Conservation (phyloP, 2,329 filamentous ascomycete species). For the Colletotrichum eremochloae region DNA sequence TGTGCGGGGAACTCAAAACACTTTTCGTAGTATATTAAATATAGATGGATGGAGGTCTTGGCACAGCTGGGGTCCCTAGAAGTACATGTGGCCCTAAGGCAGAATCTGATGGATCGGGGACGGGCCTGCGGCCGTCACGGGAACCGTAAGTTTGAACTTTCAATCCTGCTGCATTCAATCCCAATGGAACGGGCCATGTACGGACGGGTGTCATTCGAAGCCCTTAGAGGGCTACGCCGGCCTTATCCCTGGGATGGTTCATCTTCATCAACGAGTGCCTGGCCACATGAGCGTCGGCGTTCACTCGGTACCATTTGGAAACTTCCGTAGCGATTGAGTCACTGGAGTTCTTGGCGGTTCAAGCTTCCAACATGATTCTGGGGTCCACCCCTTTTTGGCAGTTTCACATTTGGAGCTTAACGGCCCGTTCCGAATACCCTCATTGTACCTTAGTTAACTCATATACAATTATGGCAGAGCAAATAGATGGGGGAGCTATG, state of each 20-base stretch:
- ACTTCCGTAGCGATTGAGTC: slow-evolving; percentile 6
- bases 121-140: background rate
- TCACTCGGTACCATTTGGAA: background rate
- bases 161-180: slow-evolving; percentile 14
- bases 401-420: slow-evolving; percentile 34
- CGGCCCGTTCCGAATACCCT: slow-evolving; percentile 38
- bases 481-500: background rate
- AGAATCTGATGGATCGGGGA: slow-evolving; percentile 13
- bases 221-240: slow-evolving; percentile 1
- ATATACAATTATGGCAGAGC: background rate
- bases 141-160: slow-evolving; percentile 4
- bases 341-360: slow-evolving; percentile 18
- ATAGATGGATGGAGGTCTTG: slow-evolving; percentile 33
- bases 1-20: slow-evolving; percentile 34
- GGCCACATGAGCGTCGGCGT: background rate
- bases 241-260: slow-evolving; percentile 28
- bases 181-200: slow-evolving; percentile 18
- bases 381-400: background rate
- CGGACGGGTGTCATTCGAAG: background rate
- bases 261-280: slow-evolving; percentile 21
- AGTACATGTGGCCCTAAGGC: slow-evolving; percentile 4
- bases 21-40: slow-evolving; percentile 9
- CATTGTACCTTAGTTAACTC: slow-evolving; percentile 1
- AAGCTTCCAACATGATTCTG: slow-evolving; percentile 11
- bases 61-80: background rate